Evolutionary conservation across 2,329 filamentous ascomycete species (phyloP).

Genomic region (Endocalyx cinctus): DNA sequence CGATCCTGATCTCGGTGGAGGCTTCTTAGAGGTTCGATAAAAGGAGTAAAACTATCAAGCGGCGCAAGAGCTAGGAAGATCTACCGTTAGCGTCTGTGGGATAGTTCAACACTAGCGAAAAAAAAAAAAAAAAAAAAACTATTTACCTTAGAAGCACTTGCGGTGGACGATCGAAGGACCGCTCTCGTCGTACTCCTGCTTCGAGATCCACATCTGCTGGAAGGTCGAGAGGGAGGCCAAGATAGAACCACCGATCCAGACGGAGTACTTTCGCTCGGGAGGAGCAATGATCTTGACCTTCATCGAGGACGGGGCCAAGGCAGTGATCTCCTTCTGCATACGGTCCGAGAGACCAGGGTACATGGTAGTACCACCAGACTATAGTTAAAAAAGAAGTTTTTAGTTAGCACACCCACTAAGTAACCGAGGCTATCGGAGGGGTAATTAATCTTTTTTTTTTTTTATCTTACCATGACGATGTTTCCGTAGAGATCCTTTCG

Average conservation of each 20-base stretch:
- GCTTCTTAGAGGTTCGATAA: no score
- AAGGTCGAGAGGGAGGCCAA: constrained; percentile 98
- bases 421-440: no score
- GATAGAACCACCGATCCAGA: constrained; percentile 99
- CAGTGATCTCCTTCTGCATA: constrained; percentile 99
- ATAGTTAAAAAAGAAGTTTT: constrained; percentile 27
- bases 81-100: no score
- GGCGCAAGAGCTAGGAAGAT: constrained; percentile 13
- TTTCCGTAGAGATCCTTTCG: constrained; percentile 99
- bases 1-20: constrained; percentile 41
- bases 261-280: constrained; percentile 99
- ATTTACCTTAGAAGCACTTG: constrained; percentile 99
- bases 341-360: constrained; percentile 99
- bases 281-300: constrained; percentile 99
- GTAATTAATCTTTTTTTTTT: not conserved
- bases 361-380: constrained; percentile 99
- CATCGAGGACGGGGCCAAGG: constrained; percentile 98
- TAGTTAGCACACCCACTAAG: not conserved
- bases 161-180: constrained; percentile 99
- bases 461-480: constrained; percentile 95
- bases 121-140: no score
- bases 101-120: no score
- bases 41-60: no score
- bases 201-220: constrained; percentile 99
- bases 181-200: constrained; percentile 99